These are phyloP conservation scores for Neopestalotiopsis clavispora DNA, from an alignment of 2,329 filamentous ascomycete genomes.

Conservation along the genomic window DNA sequence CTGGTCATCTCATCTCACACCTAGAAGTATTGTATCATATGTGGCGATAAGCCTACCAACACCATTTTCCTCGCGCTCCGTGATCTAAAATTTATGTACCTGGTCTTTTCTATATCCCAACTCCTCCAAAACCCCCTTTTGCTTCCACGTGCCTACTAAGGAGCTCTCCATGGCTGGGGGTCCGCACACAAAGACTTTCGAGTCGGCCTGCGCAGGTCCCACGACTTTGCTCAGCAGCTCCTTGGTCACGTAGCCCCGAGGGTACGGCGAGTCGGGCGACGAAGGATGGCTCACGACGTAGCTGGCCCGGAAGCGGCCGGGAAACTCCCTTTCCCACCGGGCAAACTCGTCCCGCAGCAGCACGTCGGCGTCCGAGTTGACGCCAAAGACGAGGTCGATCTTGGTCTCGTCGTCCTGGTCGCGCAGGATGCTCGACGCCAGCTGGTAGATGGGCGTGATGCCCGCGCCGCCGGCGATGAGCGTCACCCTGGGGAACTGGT, in stretches of 20 bases:
- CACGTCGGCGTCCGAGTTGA: constrained; percentile 68
- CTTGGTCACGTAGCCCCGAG: constrained; percentile 63
- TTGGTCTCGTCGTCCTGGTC: constrained; percentile 66
- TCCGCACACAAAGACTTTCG: constrained; percentile 72
- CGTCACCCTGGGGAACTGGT: constrained; percentile 56
- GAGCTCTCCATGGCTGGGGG: constrained; percentile 69
- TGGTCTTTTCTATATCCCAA: constrained; percentile 63
- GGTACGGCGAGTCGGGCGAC: constrained; percentile 42
- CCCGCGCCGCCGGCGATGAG: constrained; percentile 75
- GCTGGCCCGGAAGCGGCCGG: constrained; percentile 59
- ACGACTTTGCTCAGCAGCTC: constrained; percentile 57
- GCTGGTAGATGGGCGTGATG: constrained; percentile 73
- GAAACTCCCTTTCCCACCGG: constrained; percentile 51
- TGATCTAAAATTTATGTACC: constrained; percentile 59
- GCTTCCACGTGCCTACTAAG: constrained; percentile 50
- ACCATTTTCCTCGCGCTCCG: background rate
- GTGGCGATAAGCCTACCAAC: background rate
- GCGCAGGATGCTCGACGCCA: constrained; percentile 64
- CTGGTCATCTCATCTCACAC: too few species aligned
- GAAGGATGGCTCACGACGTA: constrained; percentile 59
- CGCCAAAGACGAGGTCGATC: constrained; percentile 69
- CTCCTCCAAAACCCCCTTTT: constrained; percentile 56
- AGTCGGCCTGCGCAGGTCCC: constrained; percentile 38
- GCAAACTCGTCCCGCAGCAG: constrained; percentile 62
- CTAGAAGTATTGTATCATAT: too few species aligned